Evolutionary conservation across 495 filamentous ascomycete species (phyloP).

Genomic region (Pseudomonodictys pantanalensis): DNA sequence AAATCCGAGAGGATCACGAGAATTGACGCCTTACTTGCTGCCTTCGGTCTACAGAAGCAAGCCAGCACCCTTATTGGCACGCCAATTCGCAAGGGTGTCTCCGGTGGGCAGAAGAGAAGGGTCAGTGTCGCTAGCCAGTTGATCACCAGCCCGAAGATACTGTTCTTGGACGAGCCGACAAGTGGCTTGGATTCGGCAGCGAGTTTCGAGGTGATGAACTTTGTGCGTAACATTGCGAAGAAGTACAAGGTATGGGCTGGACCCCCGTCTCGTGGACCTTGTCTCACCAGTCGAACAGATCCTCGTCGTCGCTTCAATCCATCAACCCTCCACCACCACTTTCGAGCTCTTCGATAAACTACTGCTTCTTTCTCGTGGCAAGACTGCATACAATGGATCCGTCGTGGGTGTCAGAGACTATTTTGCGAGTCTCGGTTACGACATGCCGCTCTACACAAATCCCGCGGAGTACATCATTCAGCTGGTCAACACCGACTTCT

Average conservation of each 20-base stretch:
- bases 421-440: constrained; percentile 56
- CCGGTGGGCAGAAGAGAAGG: constrained; percentile 75
- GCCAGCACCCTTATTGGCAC: constrained; percentile 69
- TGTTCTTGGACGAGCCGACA: constrained; percentile 82
- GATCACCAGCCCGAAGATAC: constrained; percentile 71
- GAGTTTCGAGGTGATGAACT: constrained; percentile 65
- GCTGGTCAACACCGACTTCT: constrained; percentile 71
- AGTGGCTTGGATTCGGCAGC: constrained; percentile 72
- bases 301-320: constrained; percentile 73
- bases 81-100: constrained; percentile 73
- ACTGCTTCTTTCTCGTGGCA: constrained; percentile 66
- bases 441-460: constrained; percentile 65
- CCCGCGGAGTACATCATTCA: constrained; percentile 77
- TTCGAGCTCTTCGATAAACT: constrained; percentile 79
- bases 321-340: constrained; percentile 74
- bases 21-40: constrained; percentile 54
- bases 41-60: constrained; percentile 64
- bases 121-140: constrained; percentile 76
- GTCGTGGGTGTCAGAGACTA: constrained; percentile 52
- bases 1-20: constrained; percentile 53
- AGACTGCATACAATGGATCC: constrained; percentile 66
- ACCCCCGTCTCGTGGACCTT: not conserved
- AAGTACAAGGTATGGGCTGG: constrained; percentile 57
- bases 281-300: constrained; percentile 43
- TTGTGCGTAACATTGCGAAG: constrained; percentile 60